Base-by-base conservation (phyloP, 139 green algal genomes). In the Ettlia oleoabundans region DNA sequence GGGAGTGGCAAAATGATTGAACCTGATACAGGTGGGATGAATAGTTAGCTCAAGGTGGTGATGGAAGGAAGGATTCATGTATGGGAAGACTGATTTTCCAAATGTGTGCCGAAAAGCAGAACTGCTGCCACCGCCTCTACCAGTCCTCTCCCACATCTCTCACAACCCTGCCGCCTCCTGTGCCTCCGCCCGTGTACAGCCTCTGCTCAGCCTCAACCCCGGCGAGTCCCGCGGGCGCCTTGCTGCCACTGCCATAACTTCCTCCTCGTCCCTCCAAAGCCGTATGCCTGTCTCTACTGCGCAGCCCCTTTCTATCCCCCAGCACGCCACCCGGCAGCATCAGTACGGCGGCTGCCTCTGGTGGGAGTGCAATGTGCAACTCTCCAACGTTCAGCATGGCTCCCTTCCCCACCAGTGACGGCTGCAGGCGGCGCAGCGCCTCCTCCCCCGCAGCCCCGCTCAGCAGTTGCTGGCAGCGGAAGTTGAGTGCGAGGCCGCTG, bases 381-480 rank as follows among this genome's bases (percentile, higher is more conserved):
- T 79, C 33, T 5, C 72, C 72, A 26, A 79, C 72, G 6, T 79
- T 79, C 33, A 79, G 35, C 51, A 67, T 21, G 3, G 72, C 52
- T 19, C 72, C 72, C 30, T 33, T 32, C 15, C 72, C 72, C 51
- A 37, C 72, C 72, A 79, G 72, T 4, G 47, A 67, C 51, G 72
- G 72, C 72, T 79, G 72, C 72, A 79, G 72, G 21, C 72, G 72
- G 22, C 26, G 35, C 33, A 79, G 72, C 72, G 52, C 5, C 33
- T 21, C 51, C 1, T 79, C 72, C 3, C 33, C 72, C 9, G 72
- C 72, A 1, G 24, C 4, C 2, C 72, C 72, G 7, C 18, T 66
- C 47, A 79, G 55, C 35, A 79, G 72, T 52, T 79, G 72, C 18
- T 33, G 18, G 35, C 72, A 79, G 72, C 72, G 72, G 72, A 79